Percentiles rank a stretch among this genome's conserved stretches.
phyloP scores from a whole-genome alignment of 805 yeast genomes.

The Candida oleophila region DNA sequence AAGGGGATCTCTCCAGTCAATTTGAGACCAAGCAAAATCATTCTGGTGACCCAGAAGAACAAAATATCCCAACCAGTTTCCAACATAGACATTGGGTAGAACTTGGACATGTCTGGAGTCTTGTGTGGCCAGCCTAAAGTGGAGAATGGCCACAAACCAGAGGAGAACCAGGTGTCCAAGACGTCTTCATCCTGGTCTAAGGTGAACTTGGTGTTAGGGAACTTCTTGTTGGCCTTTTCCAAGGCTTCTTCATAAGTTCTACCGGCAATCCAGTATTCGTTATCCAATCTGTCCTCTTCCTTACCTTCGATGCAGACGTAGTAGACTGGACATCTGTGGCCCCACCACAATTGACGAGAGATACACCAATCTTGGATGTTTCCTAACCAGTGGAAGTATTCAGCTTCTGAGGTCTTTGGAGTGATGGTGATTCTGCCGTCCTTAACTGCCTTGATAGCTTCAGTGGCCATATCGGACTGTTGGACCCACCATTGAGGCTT shows the following conservation, averaged over 20 bases:
- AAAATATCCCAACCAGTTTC: conserved; percentile 99
- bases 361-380: conserved; percentile 99
- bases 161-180: conserved; percentile 97
- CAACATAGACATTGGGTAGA: conserved; percentile 88
- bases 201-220: conserved; percentile 66
- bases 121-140: conserved; percentile 94
- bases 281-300: conserved; percentile 60
- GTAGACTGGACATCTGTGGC: conserved; percentile 97
- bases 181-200: conserved; percentile 97
- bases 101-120: conserved; percentile 69
- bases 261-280: conserved; percentile 88
- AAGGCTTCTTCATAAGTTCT: conserved; percentile 80
- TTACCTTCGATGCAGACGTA: conserved; percentile 79
- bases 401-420: conserved; percentile 89
- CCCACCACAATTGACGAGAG: conserved; percentile 91
- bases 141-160: conserved; percentile 97
- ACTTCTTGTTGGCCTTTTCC: conserved; percentile 72
- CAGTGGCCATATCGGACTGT: conserved; percentile 84
- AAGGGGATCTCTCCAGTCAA: conserved; percentile 90
- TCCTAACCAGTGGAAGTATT: conserved; percentile 92
- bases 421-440: conserved; percentile 76
- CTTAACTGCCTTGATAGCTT: conserved; percentile 82
- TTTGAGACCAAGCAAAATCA: conserved; percentile 89
- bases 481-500: conserved; percentile 99
- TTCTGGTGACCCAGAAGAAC: conserved; percentile 98